Evolutionary conservation across 371 early-diverging fungal genomes (phyloP).

Genomic region (Mucor racemosus): DNA sequence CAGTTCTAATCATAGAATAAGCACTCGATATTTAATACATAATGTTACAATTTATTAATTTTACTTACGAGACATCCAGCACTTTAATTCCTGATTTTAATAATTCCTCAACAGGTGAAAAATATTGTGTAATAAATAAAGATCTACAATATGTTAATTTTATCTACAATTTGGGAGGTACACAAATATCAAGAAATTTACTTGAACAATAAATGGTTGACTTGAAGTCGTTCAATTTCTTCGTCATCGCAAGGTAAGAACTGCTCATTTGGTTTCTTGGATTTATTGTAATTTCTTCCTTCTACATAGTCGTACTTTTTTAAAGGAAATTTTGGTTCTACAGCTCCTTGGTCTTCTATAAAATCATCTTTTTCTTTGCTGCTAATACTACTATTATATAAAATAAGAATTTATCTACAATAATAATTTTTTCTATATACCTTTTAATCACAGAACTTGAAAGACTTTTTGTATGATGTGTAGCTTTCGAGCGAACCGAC

Average conservation of each 20-base stretch:
- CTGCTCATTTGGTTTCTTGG: constrained; percentile 21
- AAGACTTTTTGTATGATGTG: constrained; percentile 19
- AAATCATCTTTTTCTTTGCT: neutral
- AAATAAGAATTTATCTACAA: no score
- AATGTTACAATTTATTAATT: neutral
- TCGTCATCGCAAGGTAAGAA: constrained; percentile 55
- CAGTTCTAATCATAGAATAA: constrained; percentile 20
- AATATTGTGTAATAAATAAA: constrained; percentile 18
- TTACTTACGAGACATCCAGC: constrained; percentile 31
- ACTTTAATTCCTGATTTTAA: constrained; percentile 34
- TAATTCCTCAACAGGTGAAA: constrained; percentile 30
- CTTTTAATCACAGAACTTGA: constrained; percentile 2
- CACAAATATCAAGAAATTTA: constrained; percentile 9
- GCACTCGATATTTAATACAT: neutral
- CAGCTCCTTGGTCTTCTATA: neutral
- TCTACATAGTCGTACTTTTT: constrained; percentile 37
- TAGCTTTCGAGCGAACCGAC: constrained; percentile 13
- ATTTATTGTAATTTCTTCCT: constrained; percentile 37
- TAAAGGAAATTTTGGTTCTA: constrained; percentile 43
- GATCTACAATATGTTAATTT: constrained; percentile 6
- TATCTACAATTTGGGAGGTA: neutral
- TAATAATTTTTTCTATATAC: neutral
- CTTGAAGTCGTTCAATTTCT: constrained; percentile 46
- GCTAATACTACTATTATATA: neutral
- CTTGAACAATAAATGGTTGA: constrained; percentile 41